Percentiles rank a stretch among this genome's conserved stretches.
phyloP scores from a whole-genome alignment of 228 moss, liverwort and hornwort genomes.

The Sphagnum magellanicum region DNA sequence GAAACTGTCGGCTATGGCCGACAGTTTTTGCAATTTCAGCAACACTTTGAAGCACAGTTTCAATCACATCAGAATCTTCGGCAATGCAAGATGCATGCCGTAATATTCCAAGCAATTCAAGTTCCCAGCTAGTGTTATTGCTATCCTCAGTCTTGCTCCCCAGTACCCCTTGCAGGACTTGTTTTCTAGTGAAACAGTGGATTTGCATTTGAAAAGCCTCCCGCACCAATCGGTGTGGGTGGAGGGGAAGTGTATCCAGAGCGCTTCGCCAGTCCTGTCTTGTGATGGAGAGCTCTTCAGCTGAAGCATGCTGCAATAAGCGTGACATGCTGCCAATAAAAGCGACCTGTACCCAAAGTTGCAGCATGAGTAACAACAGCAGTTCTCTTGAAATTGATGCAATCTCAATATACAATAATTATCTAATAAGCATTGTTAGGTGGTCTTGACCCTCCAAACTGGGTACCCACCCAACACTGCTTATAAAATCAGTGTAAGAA shows the following conservation, averaged over 20 bases:
- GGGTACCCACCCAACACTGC: too few relatives aligned
- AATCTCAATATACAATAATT: too few relatives aligned
- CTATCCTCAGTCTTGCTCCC: slow-evolving; percentile 40
- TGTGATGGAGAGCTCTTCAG: slow-evolving; percentile 58
- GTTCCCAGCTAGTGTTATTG: slow-evolving; percentile 65
- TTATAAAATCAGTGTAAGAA: too few relatives aligned
- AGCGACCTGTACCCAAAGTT: slow-evolving; percentile 39
- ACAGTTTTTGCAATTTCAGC: slow-evolving; percentile 84
- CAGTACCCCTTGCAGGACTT: slow-evolving; percentile 67
- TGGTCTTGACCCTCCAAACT: too few relatives aligned
- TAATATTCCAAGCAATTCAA: slow-evolving; percentile 83
- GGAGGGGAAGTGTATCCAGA: slow-evolving; percentile 61
- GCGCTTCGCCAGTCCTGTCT: slow-evolving; percentile 58
- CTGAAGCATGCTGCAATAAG: slow-evolving; percentile 72
- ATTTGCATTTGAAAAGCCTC: slow-evolving; percentile 86
- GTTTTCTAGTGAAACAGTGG: slow-evolving; percentile 63
- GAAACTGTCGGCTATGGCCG: slow-evolving; percentile 60
- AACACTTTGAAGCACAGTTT: slow-evolving; percentile 79
- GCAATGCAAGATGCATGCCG: slow-evolving; percentile 64
- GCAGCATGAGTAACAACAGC: too few relatives aligned
- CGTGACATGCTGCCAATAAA: slow-evolving; percentile 71
- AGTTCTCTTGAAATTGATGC: too few relatives aligned
- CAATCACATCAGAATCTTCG: slow-evolving; percentile 44
- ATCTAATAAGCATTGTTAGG: too few relatives aligned
- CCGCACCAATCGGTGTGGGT: slow-evolving; percentile 63